Conservation (phyloP, 345 rosid species). For the Carallia brachiata region DNA sequence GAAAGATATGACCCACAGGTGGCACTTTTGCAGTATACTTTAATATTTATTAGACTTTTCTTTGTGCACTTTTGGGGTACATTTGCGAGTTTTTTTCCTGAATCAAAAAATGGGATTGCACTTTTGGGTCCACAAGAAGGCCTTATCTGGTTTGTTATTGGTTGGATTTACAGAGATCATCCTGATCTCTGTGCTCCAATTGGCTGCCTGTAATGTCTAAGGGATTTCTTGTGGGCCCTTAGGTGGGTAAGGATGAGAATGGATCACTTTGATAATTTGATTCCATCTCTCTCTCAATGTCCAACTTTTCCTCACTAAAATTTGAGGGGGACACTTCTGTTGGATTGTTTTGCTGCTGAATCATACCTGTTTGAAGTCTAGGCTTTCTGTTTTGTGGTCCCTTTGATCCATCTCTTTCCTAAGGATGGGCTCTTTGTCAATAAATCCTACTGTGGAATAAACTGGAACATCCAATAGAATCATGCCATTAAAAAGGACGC, state of each 20-base stretch:
- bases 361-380: neutral
- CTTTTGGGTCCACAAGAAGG: slow-evolving; percentile 44
- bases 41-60: slow-evolving; percentile 19
- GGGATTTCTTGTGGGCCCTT: slow-evolving; percentile 49
- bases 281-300: neutral
- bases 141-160: slow-evolving; percentile 77
- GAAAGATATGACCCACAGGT: slow-evolving; percentile 26
- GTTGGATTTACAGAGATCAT: slow-evolving; percentile 43
- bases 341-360: neutral
- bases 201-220: slow-evolving; percentile 45
- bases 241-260: slow-evolving; percentile 8
- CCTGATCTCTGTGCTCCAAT: slow-evolving; percentile 37
- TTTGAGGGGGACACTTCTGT: slow-evolving; percentile 19
- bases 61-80: slow-evolving; percentile 29
- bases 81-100: neutral
- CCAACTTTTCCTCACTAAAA: neutral
- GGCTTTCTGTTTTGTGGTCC: slow-evolving; percentile 17
- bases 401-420: neutral
- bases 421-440: neutral
- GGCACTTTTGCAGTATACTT: slow-evolving; percentile 14
- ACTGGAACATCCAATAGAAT: neutral
- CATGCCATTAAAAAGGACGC: neutral
- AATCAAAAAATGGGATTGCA: neutral
- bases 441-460: neutral
- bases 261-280: too few relatives aligned